Evolutionary conservation across 1,284 basidiomycete species (phyloP), one percentile per base, ranked within the genome.

Genomic region (Sporisorium scitamineum): DNA sequence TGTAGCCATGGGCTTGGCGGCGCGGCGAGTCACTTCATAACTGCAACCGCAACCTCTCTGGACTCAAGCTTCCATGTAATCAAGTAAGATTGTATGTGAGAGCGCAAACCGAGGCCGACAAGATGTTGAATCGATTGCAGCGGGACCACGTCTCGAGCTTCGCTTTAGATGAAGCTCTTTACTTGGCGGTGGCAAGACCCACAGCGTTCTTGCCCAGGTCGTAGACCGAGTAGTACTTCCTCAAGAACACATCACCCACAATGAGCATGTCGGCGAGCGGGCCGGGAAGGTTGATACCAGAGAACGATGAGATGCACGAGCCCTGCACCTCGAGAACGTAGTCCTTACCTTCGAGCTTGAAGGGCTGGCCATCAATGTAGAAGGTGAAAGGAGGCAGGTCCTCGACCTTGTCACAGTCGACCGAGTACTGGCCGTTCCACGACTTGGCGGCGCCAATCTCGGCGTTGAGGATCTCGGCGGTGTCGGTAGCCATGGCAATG

Each of bases 391-490:
- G 91, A n/a, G 97, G 97, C 34, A 99, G 90, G 45, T 84, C 86
- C 24, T 93, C 88, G 72, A 99, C 91, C 84, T 90, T 94, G 70
- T 90, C 87, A 85, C 97, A 99, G 79, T 96, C 94, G 70, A 99
- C 89, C 44, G 75, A 78, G 76, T 83, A 82, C 61, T 80, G 75
- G 50, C 84, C 84, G 63, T 83, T 78, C 83, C 81, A 84, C 45
- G 72, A 71, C 68, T 82, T 77, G 47, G 70, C 80, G 32, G 80
- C 73, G 53, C 87, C 89, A 79, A 86, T 89, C 87, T 96, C 93
- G 63, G 94, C 90, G 89, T 99, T 99, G 82, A 99, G 88, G 92
- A 99, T 94, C 88, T 99, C 97, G 68, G 96, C 95, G 61, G 98
- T 90, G 84, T 99, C 96, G 68, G 92, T 91, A 64, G 97, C 97